Evolutionary conservation across 2,329 filamentous ascomycete species (phyloP).

Genomic region (Aspergillus ibericus): DNA sequence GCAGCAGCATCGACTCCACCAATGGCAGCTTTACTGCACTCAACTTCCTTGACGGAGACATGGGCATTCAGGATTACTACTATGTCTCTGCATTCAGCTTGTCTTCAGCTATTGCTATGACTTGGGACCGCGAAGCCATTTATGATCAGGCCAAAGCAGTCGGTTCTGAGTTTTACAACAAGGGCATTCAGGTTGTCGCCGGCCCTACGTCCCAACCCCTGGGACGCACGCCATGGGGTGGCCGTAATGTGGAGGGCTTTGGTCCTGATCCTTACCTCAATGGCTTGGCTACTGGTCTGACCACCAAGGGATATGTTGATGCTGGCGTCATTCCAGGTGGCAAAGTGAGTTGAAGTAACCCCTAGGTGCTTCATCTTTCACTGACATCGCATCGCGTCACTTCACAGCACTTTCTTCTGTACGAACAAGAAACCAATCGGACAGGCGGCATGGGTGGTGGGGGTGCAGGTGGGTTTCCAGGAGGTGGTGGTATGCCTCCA

Average conservation of each 20-base stretch:
- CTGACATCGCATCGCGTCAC: background rate
- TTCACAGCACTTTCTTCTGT: constrained; percentile 8
- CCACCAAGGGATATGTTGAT: constrained; percentile 56
- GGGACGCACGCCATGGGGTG: constrained; percentile 22
- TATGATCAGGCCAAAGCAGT: constrained; percentile 20
- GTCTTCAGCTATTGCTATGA: constrained; percentile 20
- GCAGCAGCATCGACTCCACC: constrained; percentile 24
- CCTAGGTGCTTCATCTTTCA: background rate
- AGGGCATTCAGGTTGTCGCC: constrained; percentile 20
- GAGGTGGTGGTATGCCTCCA: background rate
- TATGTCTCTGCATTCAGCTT: constrained; percentile 24
- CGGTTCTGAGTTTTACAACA: constrained; percentile 20
- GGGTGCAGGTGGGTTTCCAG: background rate
- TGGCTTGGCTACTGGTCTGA: constrained; percentile 44
- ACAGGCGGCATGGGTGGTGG: background rate
- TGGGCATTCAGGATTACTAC: constrained; percentile 22
- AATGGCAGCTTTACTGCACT: constrained; percentile 26
- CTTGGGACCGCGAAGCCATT: constrained; percentile 22
- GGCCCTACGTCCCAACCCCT: constrained; percentile 22
- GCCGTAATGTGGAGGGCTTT: constrained; percentile 40
- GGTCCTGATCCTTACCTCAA: constrained; percentile 47
- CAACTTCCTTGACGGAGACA: constrained; percentile 20
- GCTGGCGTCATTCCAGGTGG: constrained; percentile 42
- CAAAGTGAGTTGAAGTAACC: background rate
- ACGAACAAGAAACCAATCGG: constrained; percentile 11